A percentile compares a stretch with the other conserved stretches of the same genome.
Conservation (phyloP, 1,284 basidiomycete genomes). For the Cutaneotrichosporon cutaneum region DNA sequence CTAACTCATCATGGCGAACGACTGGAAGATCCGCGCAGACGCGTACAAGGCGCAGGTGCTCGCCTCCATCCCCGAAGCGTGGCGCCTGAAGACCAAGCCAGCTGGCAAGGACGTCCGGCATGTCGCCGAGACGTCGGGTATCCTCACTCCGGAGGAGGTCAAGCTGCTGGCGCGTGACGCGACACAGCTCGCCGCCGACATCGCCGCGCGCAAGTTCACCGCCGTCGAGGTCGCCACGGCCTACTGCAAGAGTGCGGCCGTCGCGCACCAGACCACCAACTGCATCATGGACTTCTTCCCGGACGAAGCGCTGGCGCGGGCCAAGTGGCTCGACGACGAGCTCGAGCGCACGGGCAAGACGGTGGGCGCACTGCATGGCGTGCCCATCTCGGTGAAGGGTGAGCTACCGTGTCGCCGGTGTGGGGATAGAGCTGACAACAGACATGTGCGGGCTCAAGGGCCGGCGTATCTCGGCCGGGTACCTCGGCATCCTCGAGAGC, state of each 20-base stretch:
- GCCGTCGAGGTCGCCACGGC: conserved; percentile 37
- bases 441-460: conserved; percentile 52
- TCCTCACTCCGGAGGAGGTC: conserved; percentile 30
- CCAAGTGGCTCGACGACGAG: conserved; percentile 61
- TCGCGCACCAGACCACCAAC: conserved; percentile 57
- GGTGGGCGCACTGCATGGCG: conserved; percentile 62
- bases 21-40: conserved; percentile 19
- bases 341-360: conserved; percentile 56
- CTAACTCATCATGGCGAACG: conserved; percentile 14
- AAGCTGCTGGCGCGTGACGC: conserved; percentile 43
- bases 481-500: conserved; percentile 24
- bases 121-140: conserved; percentile 20
- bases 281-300: conserved; percentile 70
- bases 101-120: conserved; percentile 15
- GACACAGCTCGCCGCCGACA: conserved; percentile 38
- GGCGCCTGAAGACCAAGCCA: conserved; percentile 15
- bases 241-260: conserved; percentile 31
- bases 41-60: conserved; percentile 16
- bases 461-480: conserved; percentile 35
- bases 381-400: conserved; percentile 63
- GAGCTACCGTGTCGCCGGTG: no score
- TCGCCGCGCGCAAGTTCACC: conserved; percentile 34
- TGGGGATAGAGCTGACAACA: conserved; percentile 11
- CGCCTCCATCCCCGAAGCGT: conserved; percentile 19
- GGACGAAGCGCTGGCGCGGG: conserved; percentile 61